Percentiles rank a stretch among this genome's conserved stretches.
Evolutionary conservation across 2,329 filamentous ascomycete species (phyloP).

Genomic region (Cryphonectria nitschkei): DNA sequence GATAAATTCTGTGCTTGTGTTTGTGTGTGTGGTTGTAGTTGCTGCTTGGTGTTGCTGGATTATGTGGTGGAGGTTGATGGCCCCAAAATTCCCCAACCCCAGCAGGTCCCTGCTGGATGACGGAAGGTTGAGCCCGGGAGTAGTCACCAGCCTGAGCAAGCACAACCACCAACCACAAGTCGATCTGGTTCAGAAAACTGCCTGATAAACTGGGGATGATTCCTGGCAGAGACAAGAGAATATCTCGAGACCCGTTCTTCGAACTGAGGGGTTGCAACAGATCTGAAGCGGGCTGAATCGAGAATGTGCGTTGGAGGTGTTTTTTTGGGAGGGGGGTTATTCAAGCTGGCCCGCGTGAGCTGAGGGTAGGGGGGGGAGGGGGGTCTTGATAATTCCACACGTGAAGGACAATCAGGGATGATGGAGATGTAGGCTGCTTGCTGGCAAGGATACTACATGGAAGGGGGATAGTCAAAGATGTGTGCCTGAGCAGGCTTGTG

Average conservation of each 20-base stretch:
- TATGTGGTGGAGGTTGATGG: constrained; percentile 9
- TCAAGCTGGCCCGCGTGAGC: not conserved
- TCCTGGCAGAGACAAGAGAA: not conserved
- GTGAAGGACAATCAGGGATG: not conserved
- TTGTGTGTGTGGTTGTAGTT: not conserved
- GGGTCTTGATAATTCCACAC: not conserved
- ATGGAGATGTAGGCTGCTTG: not conserved
- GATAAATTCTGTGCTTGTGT: not conserved
- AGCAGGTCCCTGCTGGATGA: constrained; percentile 12
- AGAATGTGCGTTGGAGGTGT: not conserved
- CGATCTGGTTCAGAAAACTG: not conserved
- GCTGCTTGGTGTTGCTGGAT: constrained; percentile 1
- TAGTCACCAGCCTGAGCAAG: constrained; percentile 2
- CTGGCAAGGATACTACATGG: not conserved
- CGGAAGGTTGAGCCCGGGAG: constrained; percentile 1
- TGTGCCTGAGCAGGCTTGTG: not conserved
- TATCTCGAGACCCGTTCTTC: not conserved
- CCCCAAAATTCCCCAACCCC: constrained; percentile 9
- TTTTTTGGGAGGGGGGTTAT: not conserved
- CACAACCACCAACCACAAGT: not conserved
- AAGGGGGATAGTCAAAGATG: not conserved
- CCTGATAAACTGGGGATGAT: not conserved
- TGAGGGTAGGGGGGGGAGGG: not conserved
- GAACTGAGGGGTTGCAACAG: not conserved
- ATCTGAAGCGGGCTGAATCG: not conserved